A percentile compares a stretch with the other conserved stretches of the same genome.
Conservation (phyloP, 2,329 filamentous ascomycete genomes). For the Aureobasidium zeae region DNA sequence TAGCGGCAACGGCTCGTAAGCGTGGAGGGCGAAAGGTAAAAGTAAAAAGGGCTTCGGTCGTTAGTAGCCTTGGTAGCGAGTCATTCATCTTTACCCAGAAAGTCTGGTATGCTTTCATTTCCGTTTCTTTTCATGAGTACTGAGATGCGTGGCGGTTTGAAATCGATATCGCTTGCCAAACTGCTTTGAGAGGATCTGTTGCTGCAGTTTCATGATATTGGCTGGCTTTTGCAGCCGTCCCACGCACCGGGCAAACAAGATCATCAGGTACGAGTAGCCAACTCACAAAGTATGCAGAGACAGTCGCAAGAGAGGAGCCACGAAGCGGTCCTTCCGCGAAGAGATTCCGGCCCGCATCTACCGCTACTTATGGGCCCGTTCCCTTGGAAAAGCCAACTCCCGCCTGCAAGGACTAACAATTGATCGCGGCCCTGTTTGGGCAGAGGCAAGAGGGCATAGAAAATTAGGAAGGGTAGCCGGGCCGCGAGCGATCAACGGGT, state of each 20-base stretch:
- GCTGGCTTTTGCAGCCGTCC: not conserved
- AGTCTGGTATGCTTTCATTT: slow-evolving; percentile 1
- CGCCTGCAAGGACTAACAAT: slow-evolving; percentile 6
- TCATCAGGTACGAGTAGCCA: slow-evolving; percentile 16
- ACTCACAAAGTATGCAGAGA: not conserved
- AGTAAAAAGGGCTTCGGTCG: slow-evolving; percentile 7
- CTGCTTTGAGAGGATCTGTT: no score
- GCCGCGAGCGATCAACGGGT: slow-evolving; percentile 12
- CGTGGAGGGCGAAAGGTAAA: slow-evolving; percentile 10
- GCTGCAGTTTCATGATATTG: not conserved
- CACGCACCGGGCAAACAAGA: no score
- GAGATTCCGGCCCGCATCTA: slow-evolving; percentile 11
- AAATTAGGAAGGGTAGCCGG: slow-evolving; percentile 10
- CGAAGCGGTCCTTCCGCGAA: not conserved
- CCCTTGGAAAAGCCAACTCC: slow-evolving; percentile 5
- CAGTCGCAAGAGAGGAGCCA: not conserved
- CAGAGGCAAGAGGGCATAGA: no score
- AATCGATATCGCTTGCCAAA: no score
- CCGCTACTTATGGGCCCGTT: slow-evolving; percentile 8
- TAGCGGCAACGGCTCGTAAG: slow-evolving; percentile 14
- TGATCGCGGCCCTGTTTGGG: slow-evolving; percentile 4
- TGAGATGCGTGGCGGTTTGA: no score
- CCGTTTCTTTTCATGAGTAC: not conserved
- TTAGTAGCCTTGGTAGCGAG: slow-evolving; percentile 8
- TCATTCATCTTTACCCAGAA: slow-evolving; percentile 14